Evolutionary conservation across 2,329 filamentous ascomycete genomes (phyloP), one percentile per base, ranked within the genome.

Genomic region (Lecanosticta acicola): DNA sequence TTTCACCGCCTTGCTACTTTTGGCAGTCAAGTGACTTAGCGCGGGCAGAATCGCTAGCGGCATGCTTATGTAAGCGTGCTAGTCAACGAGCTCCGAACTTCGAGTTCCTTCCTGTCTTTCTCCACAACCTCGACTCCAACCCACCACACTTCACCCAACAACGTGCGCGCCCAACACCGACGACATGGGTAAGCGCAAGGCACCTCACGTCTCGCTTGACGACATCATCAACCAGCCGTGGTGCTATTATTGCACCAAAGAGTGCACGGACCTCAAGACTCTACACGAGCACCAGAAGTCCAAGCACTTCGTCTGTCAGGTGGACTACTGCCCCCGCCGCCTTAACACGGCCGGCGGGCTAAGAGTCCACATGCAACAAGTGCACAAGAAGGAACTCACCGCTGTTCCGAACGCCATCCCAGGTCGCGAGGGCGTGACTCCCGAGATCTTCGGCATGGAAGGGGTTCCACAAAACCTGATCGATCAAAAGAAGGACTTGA

Each of bases 181-280:
- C 19, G 20, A 14, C 18, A 42, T 41, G 39, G 39, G 11, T 35
- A 91, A 88, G 79, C 85, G 88, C 68, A 81, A 83, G 57, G n/a
- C n/a, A n/a, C n/a, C n/a, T n/a, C 84, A 87, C 63, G 87, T 88
- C 53, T 82, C 90, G 60, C 75, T 96, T 58, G 87, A 97, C 72
- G 89, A 97, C 71, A 76, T 95, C 58, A 79, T 98, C 52, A 74
- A 76, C 57, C 84, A 90, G 47, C 85, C 91, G 40, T 97, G 90
- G 90, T 98, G 93, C 73, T 98, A 95, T 72, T 98, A 98, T 74
- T 98, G 93, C 83, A 93, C 98, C 71, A 86, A 91, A 72, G 91
- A 97, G 71, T 98, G 97, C 66, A 90, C 97, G 68, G 93, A 98
- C 67, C 69, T 95, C 38, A 96, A 95, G 74, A 89, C 97, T 58